A percentile compares a stretch with the other conserved stretches of the same genome.
These are phyloP conservation scores for Blastomyces silverae DNA, from an alignment of 2,329 filamentous ascomycete species.

Conservation along the genomic window DNA sequence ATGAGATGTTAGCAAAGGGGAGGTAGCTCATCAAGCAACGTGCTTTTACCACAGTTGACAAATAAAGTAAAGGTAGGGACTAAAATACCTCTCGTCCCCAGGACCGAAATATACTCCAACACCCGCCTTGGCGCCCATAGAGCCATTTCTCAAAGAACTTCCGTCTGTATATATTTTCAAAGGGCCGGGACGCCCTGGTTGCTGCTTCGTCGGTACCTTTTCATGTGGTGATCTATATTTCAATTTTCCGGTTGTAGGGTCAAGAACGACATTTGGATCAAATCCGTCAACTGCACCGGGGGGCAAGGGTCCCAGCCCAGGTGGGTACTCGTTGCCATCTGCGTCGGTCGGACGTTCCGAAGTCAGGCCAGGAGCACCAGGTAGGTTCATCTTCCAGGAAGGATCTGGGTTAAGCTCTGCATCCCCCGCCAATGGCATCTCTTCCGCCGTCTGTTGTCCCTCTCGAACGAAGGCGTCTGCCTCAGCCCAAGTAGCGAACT, in stretches of 20 bases:
- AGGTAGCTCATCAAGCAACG: not conserved
- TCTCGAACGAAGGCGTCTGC: constrained; percentile 67
- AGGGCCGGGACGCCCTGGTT: constrained; percentile 42
- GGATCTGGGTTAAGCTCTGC: not conserved
- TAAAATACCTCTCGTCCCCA: constrained; percentile 48
- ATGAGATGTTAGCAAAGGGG: constrained; percentile 24
- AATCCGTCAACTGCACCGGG: constrained; percentile 55
- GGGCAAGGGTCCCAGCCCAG: constrained; percentile 52
- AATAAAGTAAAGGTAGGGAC: not conserved
- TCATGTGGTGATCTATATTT: constrained; percentile 51
- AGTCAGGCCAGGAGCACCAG: constrained; percentile 34
- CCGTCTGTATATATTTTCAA: constrained; percentile 59
- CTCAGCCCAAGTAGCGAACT: constrained; percentile 60
- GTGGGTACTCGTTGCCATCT: constrained; percentile 41
- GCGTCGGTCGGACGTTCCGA: constrained; percentile 39
- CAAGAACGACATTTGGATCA: constrained; percentile 52
- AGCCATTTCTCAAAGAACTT: constrained; percentile 54
- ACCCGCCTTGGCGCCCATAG: constrained; percentile 49
- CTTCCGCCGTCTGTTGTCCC: constrained; percentile 15
- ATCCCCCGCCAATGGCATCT: not conserved
- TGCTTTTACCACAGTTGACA: constrained; percentile 1
- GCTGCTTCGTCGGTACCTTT: constrained; percentile 43
- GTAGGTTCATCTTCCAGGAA: constrained; percentile 1
- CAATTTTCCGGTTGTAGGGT: constrained; percentile 48
- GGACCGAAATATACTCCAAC: constrained; percentile 61